These are phyloP conservation scores for Coemansia sp. DNA, from an alignment of 192 early-diverging fungal species.

Conservation along the genomic window DNA sequence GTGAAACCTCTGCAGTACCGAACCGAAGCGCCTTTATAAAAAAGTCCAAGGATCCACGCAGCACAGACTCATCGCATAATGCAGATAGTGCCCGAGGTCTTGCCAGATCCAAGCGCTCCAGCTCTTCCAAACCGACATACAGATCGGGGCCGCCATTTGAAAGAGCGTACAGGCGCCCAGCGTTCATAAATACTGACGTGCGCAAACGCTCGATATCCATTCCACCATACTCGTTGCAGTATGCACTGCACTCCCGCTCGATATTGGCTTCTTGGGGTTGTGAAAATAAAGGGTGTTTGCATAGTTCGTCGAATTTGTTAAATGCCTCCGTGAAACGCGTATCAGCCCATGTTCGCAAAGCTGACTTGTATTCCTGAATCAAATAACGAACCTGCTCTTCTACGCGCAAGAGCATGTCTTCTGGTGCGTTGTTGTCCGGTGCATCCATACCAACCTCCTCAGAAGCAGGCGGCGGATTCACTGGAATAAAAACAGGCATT, in stretches of 20 bases:
- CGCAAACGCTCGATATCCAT: constrained; percentile 31
- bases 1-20: constrained; percentile 5
- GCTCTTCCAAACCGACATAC: neutral
- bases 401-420: constrained; percentile 12
- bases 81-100: neutral
- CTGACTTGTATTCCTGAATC: constrained; percentile 28
- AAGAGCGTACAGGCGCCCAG: constrained; percentile 12
- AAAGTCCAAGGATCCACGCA: constrained; percentile 9
- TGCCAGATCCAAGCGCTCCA: constrained; percentile 5
- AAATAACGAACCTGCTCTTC: constrained; percentile 33
- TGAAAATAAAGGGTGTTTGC: constrained; percentile 9
- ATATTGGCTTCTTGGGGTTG: constrained; percentile 14
- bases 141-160: neutral
- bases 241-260: constrained; percentile 42
- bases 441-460: neutral
- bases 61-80: neutral
- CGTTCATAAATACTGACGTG: constrained; percentile 22
- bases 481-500: constrained; percentile 31
- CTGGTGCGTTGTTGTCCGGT: neutral
- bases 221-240: constrained; percentile 42
- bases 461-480: constrained; percentile 20
- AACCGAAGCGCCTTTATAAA: constrained; percentile 24
- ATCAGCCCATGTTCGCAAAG: constrained; percentile 25
- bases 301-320: constrained; percentile 12
- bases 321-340: constrained; percentile 17